Conservation (phyloP, 805 yeast genomes). For the Ogataea siamensis region DNA sequence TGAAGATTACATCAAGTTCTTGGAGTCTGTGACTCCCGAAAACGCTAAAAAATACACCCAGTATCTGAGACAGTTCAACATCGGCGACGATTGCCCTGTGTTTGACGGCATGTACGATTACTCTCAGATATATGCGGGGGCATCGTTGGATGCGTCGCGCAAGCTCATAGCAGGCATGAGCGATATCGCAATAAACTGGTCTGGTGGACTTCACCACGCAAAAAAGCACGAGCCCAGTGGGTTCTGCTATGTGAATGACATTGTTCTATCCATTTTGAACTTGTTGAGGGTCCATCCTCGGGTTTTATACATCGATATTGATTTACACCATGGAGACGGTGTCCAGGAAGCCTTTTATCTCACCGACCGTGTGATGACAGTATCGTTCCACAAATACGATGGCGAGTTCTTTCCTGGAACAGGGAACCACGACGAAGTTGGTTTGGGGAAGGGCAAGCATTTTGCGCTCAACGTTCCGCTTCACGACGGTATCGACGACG, state of each 20-base stretch:
- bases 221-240: constrained; percentile 93
- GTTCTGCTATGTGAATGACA: constrained; percentile 92
- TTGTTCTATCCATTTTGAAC: constrained; percentile 83
- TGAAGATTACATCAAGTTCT: constrained; percentile 78
- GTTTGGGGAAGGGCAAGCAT: constrained; percentile 85
- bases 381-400: constrained; percentile 87
- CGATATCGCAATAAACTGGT: constrained; percentile 94
- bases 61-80: constrained; percentile 69
- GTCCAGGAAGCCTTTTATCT: constrained; percentile 96
- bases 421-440: constrained; percentile 86
- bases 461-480: constrained; percentile 89
- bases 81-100: constrained; percentile 93
- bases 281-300: constrained; percentile 86
- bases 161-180: constrained; percentile 81
- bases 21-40: constrained; percentile 75
- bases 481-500: constrained; percentile 95
- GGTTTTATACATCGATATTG: constrained; percentile 90
- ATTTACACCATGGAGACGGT: constrained; percentile 96
- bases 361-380: constrained; percentile 95
- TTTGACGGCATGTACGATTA: constrained; percentile 94
- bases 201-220: constrained; percentile 97
- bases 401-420: constrained; percentile 98
- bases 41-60: constrained; percentile 57
- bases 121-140: constrained; percentile 86
- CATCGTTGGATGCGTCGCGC: constrained; percentile 89